A percentile compares a stretch with the other conserved stretches of the same genome.
phyloP scores from a whole-genome alignment of 352 stramenopile genomes.

The Globisporangium orthogonon region DNA sequence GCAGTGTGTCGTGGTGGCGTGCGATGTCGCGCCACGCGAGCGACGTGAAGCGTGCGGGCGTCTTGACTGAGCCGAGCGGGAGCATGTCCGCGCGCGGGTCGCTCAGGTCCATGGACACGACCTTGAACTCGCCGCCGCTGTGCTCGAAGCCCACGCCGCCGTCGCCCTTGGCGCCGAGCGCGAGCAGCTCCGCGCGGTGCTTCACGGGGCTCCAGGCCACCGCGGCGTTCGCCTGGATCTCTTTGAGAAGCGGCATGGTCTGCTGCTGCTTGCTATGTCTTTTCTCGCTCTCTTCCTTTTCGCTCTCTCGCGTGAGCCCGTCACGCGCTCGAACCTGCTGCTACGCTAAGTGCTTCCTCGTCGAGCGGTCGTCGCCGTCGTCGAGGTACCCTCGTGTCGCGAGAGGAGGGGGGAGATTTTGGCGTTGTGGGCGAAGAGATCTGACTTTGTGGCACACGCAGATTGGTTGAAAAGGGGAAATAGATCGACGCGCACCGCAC shows the following conservation, averaged over 20 bases:
- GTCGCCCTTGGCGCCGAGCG: slow-evolving; percentile 92
- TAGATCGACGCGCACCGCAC: too few species aligned
- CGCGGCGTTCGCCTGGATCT: slow-evolving; percentile 86
- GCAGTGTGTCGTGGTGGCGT: slow-evolving; percentile 66
- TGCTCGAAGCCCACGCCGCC: slow-evolving; percentile 96
- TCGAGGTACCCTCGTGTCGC: background rate
- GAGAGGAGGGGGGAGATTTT: background rate
- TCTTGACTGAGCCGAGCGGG: slow-evolving; percentile 87
- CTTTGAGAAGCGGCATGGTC: slow-evolving; percentile 86
- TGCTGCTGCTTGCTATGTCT: background rate
- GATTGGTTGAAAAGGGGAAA: background rate
- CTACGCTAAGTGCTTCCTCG: too few species aligned
- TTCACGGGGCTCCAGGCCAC: slow-evolving; percentile 87
- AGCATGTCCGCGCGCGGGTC: slow-evolving; percentile 59
- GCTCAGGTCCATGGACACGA: slow-evolving; percentile 92
- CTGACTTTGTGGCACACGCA: background rate
- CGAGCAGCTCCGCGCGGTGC: slow-evolving; percentile 67
- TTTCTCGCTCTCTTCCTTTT: background rate
- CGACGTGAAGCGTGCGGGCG: slow-evolving; percentile 88
- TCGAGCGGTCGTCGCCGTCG: too few species aligned
- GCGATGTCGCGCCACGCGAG: slow-evolving; percentile 90
- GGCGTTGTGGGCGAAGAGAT: background rate
- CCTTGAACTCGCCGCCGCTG: slow-evolving; percentile 95
- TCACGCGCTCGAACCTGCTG: too few species aligned
- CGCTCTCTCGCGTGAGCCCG: too few species aligned